phyloP scores from a whole-genome alignment of 108 stramenopile species.

The Nitzschia sp. region DNA sequence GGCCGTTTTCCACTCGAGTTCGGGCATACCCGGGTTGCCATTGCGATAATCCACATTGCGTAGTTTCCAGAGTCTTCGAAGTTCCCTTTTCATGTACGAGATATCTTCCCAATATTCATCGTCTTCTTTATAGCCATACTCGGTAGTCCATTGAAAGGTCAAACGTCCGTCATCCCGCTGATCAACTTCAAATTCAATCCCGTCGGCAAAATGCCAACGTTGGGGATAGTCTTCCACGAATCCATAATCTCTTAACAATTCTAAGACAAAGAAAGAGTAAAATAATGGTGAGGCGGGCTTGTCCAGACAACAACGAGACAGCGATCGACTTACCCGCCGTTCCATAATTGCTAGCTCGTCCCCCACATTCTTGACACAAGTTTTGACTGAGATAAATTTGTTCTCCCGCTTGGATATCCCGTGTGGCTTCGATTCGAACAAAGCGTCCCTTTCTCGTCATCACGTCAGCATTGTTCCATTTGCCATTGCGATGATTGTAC shows the following conservation, averaged over 20 bases:
- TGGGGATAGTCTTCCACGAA: slow-evolving; percentile 59
- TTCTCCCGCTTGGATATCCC: slow-evolving; percentile 25
- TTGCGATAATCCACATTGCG: slow-evolving; percentile 2
- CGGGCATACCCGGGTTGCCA: slow-evolving; percentile 12
- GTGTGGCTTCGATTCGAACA: slow-evolving; percentile 22
- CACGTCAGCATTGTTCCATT: slow-evolving; percentile 13
- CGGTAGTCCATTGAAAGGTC: not conserved
- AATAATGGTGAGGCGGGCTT: no score
- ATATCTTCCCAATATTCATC: not conserved
- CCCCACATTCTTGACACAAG: slow-evolving; percentile 50
- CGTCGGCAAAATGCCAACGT: slow-evolving; percentile 49
- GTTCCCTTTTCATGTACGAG: not conserved
- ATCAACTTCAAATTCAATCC: slow-evolving; percentile 29
- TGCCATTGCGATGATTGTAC: slow-evolving; percentile 60
- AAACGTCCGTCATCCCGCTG: not conserved
- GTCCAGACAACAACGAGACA: no score
- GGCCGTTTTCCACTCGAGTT: slow-evolving; percentile 22
- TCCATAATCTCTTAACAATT: slow-evolving; percentile 63
- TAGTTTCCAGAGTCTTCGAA: slow-evolving; percentile 6
- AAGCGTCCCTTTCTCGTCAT: not conserved
- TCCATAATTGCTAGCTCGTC: slow-evolving; percentile 38
- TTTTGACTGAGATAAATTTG: slow-evolving; percentile 63
- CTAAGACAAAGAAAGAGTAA: no score
- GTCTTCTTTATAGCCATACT: not conserved
- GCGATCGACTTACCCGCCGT: slow-evolving; percentile 36